Conservation (phyloP, 106 monocot genomes). For the Allium sativum region DNA sequence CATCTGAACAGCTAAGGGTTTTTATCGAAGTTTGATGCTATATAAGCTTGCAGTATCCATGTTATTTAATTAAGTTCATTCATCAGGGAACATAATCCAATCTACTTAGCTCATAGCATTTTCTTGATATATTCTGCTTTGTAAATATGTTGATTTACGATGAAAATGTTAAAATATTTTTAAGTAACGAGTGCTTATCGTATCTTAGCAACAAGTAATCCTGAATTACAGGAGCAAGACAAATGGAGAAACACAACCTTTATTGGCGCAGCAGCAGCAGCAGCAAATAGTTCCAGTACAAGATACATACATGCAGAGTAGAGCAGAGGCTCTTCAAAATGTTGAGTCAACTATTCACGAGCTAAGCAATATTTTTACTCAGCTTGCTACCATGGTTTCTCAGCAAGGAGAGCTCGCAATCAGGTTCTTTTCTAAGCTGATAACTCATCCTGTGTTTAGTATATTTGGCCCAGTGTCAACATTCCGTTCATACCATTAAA, state of each 20-base stretch:
- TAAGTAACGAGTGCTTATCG: too few species aligned
- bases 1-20: too few species aligned
- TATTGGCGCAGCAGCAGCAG: constrained; percentile 60
- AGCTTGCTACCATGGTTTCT: constrained; percentile 87
- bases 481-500: too few species aligned
- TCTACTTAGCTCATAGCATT: too few species aligned
- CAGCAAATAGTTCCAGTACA: constrained; percentile 63
- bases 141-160: too few species aligned
- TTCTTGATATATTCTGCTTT: too few species aligned
- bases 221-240: constrained; percentile 36
- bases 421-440: constrained; percentile 35
- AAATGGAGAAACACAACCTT: constrained; percentile 59
- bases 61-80: too few species aligned
- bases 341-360: constrained; percentile 94
- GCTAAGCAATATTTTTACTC: constrained; percentile 81
- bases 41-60: too few species aligned
- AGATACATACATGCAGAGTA: constrained; percentile 79
- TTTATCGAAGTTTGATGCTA: too few species aligned
- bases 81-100: too few species aligned
- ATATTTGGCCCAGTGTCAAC: background rate
- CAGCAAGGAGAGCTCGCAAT: constrained; percentile 89
- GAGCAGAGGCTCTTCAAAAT: constrained; percentile 86
- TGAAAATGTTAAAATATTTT: too few species aligned
- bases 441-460: background rate
- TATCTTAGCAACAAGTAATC: too few species aligned